These are phyloP conservation scores for Eruca vesicaria DNA, from an alignment of 441 rosid genomes.

Conservation along the genomic window DNA sequence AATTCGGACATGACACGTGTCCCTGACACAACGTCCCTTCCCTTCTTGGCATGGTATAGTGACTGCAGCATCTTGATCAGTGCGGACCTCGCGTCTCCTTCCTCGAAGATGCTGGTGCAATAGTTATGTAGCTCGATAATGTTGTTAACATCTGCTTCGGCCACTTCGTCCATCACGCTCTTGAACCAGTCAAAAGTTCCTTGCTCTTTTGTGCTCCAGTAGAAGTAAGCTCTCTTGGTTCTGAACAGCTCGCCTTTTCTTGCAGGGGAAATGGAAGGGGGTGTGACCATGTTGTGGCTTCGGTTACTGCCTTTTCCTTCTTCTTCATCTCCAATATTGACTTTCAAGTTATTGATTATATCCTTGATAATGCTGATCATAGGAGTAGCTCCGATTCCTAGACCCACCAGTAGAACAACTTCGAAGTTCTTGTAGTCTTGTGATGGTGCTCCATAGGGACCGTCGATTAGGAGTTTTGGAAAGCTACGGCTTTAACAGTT, in stretches of 20 bases:
- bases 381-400: slow-evolving; percentile 79
- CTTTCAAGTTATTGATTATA: slow-evolving; percentile 61
- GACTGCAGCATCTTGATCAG: slow-evolving; percentile 69
- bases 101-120: slow-evolving; percentile 66
- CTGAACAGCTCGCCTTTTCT: slow-evolving; percentile 46
- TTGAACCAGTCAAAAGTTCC: slow-evolving; percentile 44
- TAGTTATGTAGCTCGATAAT: slow-evolving; percentile 68
- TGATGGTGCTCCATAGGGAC: slow-evolving; percentile 79
- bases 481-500: slow-evolving; percentile 38
- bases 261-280: slow-evolving; percentile 20
- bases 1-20: slow-evolving; percentile 63
- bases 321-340: slow-evolving; percentile 27
- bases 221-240: slow-evolving; percentile 49
- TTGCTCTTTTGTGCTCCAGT: background rate
- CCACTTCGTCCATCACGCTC: slow-evolving; percentile 66
- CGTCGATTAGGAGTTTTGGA: slow-evolving; percentile 65
- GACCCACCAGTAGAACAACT: slow-evolving; percentile 61
- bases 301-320: slow-evolving; percentile 28
- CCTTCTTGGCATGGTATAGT: slow-evolving; percentile 55
- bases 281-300: background rate
- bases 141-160: slow-evolving; percentile 44
- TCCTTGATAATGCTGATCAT: slow-evolving; percentile 78
- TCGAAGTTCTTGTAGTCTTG: slow-evolving; percentile 73
- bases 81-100: slow-evolving; percentile 70
- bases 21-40: slow-evolving; percentile 64